phyloP scores from a whole-genome alignment of 805 yeast species.

The Starmerella etchellsii region DNA sequence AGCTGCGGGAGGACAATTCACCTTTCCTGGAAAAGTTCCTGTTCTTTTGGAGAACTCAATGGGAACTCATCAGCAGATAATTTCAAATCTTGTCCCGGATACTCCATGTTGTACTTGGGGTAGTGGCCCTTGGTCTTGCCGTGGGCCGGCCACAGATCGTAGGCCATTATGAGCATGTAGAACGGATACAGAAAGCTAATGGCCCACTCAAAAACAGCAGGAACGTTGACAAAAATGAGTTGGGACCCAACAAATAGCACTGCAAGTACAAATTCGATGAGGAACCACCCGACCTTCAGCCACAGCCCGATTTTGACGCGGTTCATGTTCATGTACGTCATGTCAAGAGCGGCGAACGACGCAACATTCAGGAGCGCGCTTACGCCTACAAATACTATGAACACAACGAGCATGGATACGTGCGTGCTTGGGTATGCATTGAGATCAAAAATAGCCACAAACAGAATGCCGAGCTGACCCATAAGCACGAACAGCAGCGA shows the following conservation, averaged over 20 bases:
- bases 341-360: constrained; percentile 38
- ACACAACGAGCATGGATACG: constrained; percentile 55
- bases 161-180: constrained; percentile 46
- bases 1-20: too few relatives aligned
- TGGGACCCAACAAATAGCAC: constrained; percentile 38
- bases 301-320: constrained; percentile 30
- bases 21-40: too few relatives aligned
- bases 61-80: too few relatives aligned
- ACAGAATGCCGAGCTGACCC: constrained; percentile 60
- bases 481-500: constrained; percentile 38
- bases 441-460: constrained; percentile 65
- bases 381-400: constrained; percentile 53
- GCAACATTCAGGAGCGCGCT: constrained; percentile 35
- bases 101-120: constrained; percentile 12
- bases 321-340: constrained; percentile 28
- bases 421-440: constrained; percentile 41
- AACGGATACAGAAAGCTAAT: constrained; percentile 76
- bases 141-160: constrained; percentile 60
- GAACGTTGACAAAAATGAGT: constrained; percentile 32
- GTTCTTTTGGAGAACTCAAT: too few relatives aligned
- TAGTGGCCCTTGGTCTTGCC: constrained; percentile 25
- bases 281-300: constrained; percentile 52
- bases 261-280: constrained; percentile 54
- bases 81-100: too few relatives aligned
- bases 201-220: constrained; percentile 72